Evolutionary conservation across 2,329 filamentous ascomycete genomes (phyloP), one percentile per base, ranked within the genome.

Genomic region (Paracorniculantispora psalliotae): DNA sequence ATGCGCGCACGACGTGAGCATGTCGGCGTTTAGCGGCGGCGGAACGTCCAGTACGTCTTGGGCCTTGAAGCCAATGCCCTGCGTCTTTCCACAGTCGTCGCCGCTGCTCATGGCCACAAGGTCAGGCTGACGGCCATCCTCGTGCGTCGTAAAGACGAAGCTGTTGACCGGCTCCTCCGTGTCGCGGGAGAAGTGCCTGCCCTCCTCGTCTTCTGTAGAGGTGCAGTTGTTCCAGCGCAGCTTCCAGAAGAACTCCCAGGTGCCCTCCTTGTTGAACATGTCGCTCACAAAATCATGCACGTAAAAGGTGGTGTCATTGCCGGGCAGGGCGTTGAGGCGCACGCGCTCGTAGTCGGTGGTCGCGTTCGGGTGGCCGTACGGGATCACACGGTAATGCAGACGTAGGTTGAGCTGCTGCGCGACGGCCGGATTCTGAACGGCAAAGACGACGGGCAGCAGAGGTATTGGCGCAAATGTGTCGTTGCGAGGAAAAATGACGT

Each of bases 401-500:
- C 33, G 43, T n/a, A 48, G 28, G 23, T 57, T 39, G 30, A 57
- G 44, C 19, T 37, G 28, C 17, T 33, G 43, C 10, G 44, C 54
- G 12, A 47, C 28, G 13, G 12, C 28, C 30, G 54, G 54, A 44
- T 57, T 57, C 28, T 48, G 54, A 4, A 57, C 23, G 44, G 54
- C 54, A 46, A 57, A 57, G 30, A 57, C 54, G 23, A 57, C 23
- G 44, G 54, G 54, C 23, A 57, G 12, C 21, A 57, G 21, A 15
- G 33, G 41, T 6, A 35, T 57, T 23, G 44, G 44, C 25, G 54
- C 44, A 48, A 57, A 57, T 4, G 54, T 57, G 28, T 41, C 54
- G 33, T 57, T 57, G 41, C 44, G 44, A 48, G 54, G 54, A 21
- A 57, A 57, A 6, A 57, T 39, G 21, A 57, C 54, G 30, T 57